Conservation (phyloP, 2,329 filamentous ascomycete species). For the Penicillium sumatraense region DNA sequence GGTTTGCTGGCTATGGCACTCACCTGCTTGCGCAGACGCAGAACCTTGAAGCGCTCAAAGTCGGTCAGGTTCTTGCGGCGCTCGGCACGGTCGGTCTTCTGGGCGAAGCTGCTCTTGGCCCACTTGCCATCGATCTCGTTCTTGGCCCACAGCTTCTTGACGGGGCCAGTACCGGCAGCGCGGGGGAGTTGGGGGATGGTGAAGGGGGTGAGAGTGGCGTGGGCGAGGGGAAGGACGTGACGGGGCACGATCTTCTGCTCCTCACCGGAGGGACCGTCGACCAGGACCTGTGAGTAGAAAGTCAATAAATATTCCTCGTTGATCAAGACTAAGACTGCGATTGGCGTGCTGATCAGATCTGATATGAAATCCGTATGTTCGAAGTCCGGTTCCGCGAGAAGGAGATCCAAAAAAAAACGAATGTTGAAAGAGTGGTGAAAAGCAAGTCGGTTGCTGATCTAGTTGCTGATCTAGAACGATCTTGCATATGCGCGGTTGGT, state of each 20-base stretch:
- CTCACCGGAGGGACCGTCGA: constrained; percentile 90
- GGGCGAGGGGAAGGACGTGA: constrained; percentile 80
- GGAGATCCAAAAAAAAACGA: no score
- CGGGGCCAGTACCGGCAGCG: constrained; percentile 76
- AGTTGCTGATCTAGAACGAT: no score
- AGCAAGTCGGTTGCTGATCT: no score
- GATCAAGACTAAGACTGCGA: not conserved
- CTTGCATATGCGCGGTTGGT: no score
- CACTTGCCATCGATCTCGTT: constrained; percentile 91
- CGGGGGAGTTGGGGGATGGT: constrained; percentile 85
- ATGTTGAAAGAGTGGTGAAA: no score
- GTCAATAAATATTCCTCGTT: constrained; percentile 27
- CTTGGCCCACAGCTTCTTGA: constrained; percentile 91
- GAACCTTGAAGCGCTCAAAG: constrained; percentile 99
- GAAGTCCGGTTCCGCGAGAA: not conserved
- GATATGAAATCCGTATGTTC: not conserved
- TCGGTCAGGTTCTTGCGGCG: constrained; percentile 91
- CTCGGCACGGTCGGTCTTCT: constrained; percentile 85
- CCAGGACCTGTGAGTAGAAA: constrained; percentile 72
- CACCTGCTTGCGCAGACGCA: constrained; percentile 99
- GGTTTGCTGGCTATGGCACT: no score
- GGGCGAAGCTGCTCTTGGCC: constrained; percentile 88
- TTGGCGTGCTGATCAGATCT: not conserved
- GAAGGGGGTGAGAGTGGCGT: constrained; percentile 87
- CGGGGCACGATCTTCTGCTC: constrained; percentile 80